Percentiles rank a stretch among this genome's conserved stretches.
These are phyloP conservation scores for Akanthomyces dipterigenus DNA, from an alignment of 2,329 filamentous ascomycete genomes.

Conservation along the genomic window DNA sequence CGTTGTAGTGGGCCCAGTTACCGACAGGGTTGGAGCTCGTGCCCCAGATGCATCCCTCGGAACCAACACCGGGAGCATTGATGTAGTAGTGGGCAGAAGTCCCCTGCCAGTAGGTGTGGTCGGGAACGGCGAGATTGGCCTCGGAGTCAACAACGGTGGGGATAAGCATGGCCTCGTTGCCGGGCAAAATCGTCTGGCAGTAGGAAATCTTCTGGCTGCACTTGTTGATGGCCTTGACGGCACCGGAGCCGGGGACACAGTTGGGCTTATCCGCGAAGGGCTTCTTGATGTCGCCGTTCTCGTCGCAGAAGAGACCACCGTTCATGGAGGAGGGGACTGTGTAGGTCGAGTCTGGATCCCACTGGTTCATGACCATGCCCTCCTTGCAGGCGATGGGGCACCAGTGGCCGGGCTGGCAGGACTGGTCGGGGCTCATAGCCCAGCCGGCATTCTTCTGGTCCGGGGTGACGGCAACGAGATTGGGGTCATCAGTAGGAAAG, in stretches of 20 bases:
- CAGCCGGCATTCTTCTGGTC: constrained; percentile 61
- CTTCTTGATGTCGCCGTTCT: constrained; percentile 58
- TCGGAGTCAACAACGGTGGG: constrained; percentile 58
- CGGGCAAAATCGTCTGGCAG: constrained; percentile 73
- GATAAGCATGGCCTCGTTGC: constrained; percentile 77
- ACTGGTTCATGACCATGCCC: constrained; percentile 72
- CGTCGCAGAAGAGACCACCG: constrained; percentile 67
- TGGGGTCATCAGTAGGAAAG: constrained; percentile 56
- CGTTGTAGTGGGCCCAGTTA: constrained; percentile 74
- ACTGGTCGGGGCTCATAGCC: constrained; percentile 71
- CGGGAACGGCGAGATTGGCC: constrained; percentile 64
- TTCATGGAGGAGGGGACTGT: constrained; percentile 66
- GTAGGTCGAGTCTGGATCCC: constrained; percentile 66
- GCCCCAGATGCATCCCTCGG: constrained; percentile 67
- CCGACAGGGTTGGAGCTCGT: constrained; percentile 54
- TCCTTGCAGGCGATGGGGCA: constrained; percentile 73
- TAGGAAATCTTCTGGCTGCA: constrained; percentile 57
- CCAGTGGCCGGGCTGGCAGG: constrained; percentile 60
- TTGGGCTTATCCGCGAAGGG: constrained; percentile 62
- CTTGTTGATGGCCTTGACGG: constrained; percentile 61
- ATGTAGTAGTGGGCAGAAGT: constrained; percentile 76
- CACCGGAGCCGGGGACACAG: constrained; percentile 62
- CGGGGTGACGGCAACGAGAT: constrained; percentile 63
- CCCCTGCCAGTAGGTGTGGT: constrained; percentile 59
- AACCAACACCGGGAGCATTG: constrained; percentile 63